Conservation (phyloP, 192 early-diverging fungal genomes). For the Podochytrium sp. region DNA sequence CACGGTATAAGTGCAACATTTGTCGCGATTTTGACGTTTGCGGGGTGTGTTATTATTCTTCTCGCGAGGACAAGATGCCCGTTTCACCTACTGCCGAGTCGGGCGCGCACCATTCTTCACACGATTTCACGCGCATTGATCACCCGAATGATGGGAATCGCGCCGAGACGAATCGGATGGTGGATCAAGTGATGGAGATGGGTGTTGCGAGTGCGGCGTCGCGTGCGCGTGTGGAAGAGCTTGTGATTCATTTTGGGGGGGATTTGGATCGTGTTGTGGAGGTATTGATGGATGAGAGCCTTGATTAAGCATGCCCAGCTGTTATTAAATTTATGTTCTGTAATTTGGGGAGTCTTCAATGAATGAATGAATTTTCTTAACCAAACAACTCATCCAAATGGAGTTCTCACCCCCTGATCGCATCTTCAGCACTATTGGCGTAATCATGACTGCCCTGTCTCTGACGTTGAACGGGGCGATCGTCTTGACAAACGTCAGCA, state of each 20-base stretch:
- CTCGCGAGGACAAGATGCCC: neutral
- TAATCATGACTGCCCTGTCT: too few relatives aligned
- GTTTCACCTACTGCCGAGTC: neutral
- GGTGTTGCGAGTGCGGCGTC: neutral
- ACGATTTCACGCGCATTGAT: conserved; percentile 4
- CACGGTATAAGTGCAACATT: conserved; percentile 29
- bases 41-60: neutral
- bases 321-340: too few relatives aligned
- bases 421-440: neutral
- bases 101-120: neutral
- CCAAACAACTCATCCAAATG: too few relatives aligned
- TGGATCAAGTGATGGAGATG: conserved; percentile 20
- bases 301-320: too few relatives aligned
- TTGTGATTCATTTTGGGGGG: conserved; percentile 17
- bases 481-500: neutral
- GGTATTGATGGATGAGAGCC: conserved; percentile 10
- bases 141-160: neutral
- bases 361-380: too few relatives aligned
- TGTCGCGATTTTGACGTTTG: conserved; percentile 39
- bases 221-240: neutral
- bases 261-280: conserved; percentile 28
- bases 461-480: too few relatives aligned
- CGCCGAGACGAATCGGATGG: neutral
- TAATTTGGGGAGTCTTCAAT: too few relatives aligned
- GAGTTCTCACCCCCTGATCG: too few relatives aligned